Evolutionary conservation across 805 yeast species (phyloP).

Genomic region (Hanseniaspora valbyensis): DNA sequence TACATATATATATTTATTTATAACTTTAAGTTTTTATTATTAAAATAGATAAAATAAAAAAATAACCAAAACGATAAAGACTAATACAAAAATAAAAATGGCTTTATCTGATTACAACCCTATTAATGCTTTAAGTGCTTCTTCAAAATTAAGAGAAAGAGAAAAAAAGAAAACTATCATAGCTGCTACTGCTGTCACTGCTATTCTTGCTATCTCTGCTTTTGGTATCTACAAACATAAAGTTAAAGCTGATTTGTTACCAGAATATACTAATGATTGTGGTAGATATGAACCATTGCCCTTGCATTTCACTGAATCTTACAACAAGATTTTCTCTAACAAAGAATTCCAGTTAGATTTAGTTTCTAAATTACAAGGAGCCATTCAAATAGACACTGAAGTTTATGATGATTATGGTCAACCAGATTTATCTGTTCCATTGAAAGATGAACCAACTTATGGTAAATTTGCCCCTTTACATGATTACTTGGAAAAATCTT

Average conservation of each 20-base stretch:
- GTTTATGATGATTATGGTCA: conserved; percentile 36
- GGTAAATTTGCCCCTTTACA: conserved; percentile 31
- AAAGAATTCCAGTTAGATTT: conserved; percentile 15
- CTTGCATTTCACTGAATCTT: conserved; percentile 15
- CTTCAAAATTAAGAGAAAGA: conserved; percentile 7
- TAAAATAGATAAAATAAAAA: background rate
- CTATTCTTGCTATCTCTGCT: conserved; percentile 1
- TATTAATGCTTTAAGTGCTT: conserved; percentile 13
- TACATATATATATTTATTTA: background rate
- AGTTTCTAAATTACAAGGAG: conserved; percentile 34
- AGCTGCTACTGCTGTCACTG: background rate
- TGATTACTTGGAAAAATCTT: conserved; percentile 37
- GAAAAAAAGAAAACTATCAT: conserved; percentile 7
- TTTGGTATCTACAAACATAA: background rate
- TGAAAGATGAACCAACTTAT: conserved; percentile 16
- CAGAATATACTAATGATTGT: conserved; percentile 14
- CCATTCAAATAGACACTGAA: conserved; percentile 49
- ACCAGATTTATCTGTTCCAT: conserved; percentile 17
- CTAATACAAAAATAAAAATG: background rate
- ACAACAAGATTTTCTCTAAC: conserved; percentile 16
- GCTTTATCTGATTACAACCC: conserved; percentile 14
- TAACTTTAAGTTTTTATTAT: background rate
- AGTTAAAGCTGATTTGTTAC: background rate
- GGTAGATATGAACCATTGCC: conserved; percentile 15
- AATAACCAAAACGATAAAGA: background rate